Conservation (phyloP, 257 asterid species). For the Nicotiana benthamiana region DNA sequence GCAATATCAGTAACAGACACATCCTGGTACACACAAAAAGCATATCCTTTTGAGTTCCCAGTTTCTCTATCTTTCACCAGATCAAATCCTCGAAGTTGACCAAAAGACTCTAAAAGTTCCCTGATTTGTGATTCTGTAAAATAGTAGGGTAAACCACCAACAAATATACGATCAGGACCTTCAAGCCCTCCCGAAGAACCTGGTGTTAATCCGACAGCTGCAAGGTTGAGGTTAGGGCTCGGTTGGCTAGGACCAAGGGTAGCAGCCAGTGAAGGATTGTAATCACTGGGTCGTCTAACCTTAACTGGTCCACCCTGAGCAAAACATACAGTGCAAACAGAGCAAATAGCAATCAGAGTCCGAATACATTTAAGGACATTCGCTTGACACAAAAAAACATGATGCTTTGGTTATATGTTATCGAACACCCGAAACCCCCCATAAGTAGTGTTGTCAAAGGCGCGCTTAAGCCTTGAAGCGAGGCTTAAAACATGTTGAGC, state of each 20-base stretch:
- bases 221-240: conserved; percentile 71
- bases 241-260: conserved; percentile 98
- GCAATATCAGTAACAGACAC: conserved; percentile 92
- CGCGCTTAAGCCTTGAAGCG: too few relatives aligned
- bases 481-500: too few relatives aligned
- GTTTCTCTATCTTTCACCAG: conserved; percentile 95
- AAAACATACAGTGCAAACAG: neutral
- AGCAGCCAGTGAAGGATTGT: conserved; percentile 89
- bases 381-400: neutral
- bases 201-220: conserved; percentile 82
- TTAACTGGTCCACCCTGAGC: conserved; percentile 94
- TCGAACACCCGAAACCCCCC: neutral
- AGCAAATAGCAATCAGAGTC: neutral
- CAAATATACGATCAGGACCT: conserved; percentile 93
- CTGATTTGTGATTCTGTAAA: conserved; percentile 85
- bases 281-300: conserved; percentile 96
- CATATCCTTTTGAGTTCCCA: conserved; percentile 97
- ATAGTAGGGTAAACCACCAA: conserved; percentile 93
- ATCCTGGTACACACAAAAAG: conserved; percentile 93
- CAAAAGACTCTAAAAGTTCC: conserved; percentile 95
- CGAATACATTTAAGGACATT: neutral
- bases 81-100: conserved; percentile 90
- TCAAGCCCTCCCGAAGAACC: conserved; percentile 94
- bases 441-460: too few relatives aligned
- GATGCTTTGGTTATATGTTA: neutral